These are phyloP conservation scores for Termitomyces eurrhizus DNA, from an alignment of 768 basidiomycete species.

Conservation along the genomic window DNA sequence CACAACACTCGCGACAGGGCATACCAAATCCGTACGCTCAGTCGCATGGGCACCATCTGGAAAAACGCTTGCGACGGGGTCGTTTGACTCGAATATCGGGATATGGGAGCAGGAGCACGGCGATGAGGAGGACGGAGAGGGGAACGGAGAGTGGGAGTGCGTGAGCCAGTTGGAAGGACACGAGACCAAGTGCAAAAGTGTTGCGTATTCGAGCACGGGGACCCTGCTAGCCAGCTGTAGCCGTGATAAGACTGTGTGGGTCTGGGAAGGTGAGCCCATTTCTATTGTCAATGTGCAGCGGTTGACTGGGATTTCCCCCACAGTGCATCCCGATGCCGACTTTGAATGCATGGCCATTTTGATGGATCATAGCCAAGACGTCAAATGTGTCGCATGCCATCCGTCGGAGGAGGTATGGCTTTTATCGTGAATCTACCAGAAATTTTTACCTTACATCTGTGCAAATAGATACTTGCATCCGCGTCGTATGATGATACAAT, in stretches of 20 bases:
- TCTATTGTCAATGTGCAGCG: constrained; percentile 2
- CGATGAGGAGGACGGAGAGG: constrained; percentile 30
- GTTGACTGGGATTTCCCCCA: constrained; percentile 1
- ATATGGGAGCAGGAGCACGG: constrained; percentile 77
- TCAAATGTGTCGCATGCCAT: constrained; percentile 94
- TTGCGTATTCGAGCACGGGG: constrained; percentile 76
- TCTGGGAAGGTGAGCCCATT: constrained; percentile 81
- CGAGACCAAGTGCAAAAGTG: constrained; percentile 94
- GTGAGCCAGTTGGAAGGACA: constrained; percentile 87
- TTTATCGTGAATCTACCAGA: background rate
- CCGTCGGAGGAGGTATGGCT: constrained; percentile 82
- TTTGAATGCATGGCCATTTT: constrained; percentile 93
- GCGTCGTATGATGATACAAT: constrained; percentile 97
- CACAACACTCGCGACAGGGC: constrained; percentile 75
- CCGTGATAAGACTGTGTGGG: constrained; percentile 97
- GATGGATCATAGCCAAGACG: constrained; percentile 97
- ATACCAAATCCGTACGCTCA: constrained; percentile 82
- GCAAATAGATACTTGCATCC: constrained; percentile 84
- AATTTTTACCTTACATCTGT: constrained; percentile 6
- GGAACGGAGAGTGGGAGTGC: constrained; percentile 78
- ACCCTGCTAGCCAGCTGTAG: constrained; percentile 90
- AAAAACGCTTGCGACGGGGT: constrained; percentile 81
- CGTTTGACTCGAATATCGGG: constrained; percentile 90
- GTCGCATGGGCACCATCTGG: constrained; percentile 91
- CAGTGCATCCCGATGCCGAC: constrained; percentile 88